Base-by-base conservation (phyloP, 1,284 basidiomycete genomes). In the Rhodotorula glutinis region DNA sequence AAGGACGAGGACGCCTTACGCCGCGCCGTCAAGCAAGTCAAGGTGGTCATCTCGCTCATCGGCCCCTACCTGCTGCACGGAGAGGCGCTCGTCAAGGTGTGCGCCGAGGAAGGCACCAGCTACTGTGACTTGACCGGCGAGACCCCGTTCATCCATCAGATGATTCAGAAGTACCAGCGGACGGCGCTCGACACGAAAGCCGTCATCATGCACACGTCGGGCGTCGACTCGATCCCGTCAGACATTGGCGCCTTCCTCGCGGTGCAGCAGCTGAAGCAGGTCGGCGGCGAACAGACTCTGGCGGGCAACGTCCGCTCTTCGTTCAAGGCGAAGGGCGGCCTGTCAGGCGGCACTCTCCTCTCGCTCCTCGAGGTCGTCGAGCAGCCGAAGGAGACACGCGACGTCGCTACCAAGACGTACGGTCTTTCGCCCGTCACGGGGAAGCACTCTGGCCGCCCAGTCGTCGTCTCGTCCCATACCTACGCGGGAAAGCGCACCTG, bases 11-110 rank as follows among this genome's bases (percentile, higher is more conserved):
- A 60, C 38, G 88, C 87, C 4, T 82, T 98, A 55, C 83, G 87
- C 75, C 80, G 77, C 57, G 90, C 92, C 73, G 87, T 94, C 60
- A 79, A 77, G 62, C 82, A 85, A 72, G 66, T 68, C 40, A 71
- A 70, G 53, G 62, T 73, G 27, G 67, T 75, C 60, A 68, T 72
- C 44, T 68, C 70, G 11, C 67, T 74, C 19, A 62, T 71, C 51
- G 74, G 74, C 4, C 74, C 74, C 0, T 75, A 74, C 66, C 52
- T 67, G 25, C 44, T 53, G 11, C 69, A 73, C 51, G 74, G 74
- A n/a, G 57, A 64, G 19, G 61, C 60, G 1, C 70, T 75, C n/a
- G 69, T 73, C 58, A 72, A 72, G 57, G 71, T 71, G 5, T 69
- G 67, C 52, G 71, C 71, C 11, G 71, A 74, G 47, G 64, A 71